Conservation (phyloP, 768 basidiomycete genomes). For the Hydnomerulius pinastri region DNA sequence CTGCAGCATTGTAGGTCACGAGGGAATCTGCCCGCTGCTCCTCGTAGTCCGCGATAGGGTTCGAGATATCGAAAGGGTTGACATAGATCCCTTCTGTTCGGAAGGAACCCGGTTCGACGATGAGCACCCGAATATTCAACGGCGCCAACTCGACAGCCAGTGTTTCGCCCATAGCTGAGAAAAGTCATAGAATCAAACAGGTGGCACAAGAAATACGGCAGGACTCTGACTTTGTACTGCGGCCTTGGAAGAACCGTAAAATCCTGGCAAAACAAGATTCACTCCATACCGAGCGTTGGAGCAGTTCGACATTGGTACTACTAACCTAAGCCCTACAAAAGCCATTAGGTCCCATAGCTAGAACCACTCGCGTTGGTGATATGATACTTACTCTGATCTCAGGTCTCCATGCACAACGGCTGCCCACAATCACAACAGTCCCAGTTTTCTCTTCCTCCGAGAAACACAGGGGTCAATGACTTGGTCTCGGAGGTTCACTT, state of each 20-base stretch:
- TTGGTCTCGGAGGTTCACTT: neutral
- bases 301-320: neutral
- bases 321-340: conserved; percentile 24
- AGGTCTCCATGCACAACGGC: conserved; percentile 51
- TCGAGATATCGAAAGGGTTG: conserved; percentile 37
- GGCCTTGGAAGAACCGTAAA: conserved; percentile 58
- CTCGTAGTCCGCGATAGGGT: conserved; percentile 52
- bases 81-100: conserved; percentile 57
- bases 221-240: conserved; percentile 50
- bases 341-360: neutral
- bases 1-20: conserved; percentile 35
- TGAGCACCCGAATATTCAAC: conserved; percentile 55
- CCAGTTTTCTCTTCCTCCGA: conserved; percentile 34
- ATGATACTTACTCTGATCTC: conserved; percentile 33
- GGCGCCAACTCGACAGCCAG: conserved; percentile 53
- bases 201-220: neutral
- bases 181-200: neutral
- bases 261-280: conserved; percentile 29
- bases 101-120: conserved; percentile 62
- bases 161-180: conserved; percentile 53
- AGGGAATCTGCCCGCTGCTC: conserved; percentile 37
- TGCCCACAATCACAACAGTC: conserved; percentile 52
- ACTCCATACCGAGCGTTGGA: neutral
- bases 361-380: neutral
- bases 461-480: neutral